Evolutionary conservation across 2,329 filamentous ascomycete species (phyloP), one percentile per base, ranked within the genome.

Genomic region (Moelleriella libera): DNA sequence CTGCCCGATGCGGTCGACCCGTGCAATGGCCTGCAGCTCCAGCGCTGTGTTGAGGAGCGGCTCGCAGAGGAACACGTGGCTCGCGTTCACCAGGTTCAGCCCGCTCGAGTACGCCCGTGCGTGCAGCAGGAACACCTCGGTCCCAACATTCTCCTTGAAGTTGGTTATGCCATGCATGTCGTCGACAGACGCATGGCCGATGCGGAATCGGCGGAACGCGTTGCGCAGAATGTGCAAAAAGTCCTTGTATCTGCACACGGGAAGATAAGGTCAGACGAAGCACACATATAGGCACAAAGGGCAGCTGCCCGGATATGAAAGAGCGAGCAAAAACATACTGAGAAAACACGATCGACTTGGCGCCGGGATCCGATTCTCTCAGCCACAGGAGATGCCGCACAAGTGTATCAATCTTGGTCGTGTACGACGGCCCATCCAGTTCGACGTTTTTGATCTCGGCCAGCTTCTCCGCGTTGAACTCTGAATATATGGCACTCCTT

Each of bases 1-100:
- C 64, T 97, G 92, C 0, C 92, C 92, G 52, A 98, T 98, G 37
- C 92, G 80, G 60, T 98, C 88, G 1, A 98, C 89, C 48, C 92
- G 83, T 1, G 90, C 89, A 58, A 97, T 94, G 11, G 89, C 90
- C 63, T 98, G 92, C 8, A 97, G 73, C 63, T 97, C 92, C 12
- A 98, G 79, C 0, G 89, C 88, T 0, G 90, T 90, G 59, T 97
- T 95, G 55, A 97, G 80, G 4, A 97, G 70, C 2, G 92, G 92
- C 60, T 98, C 92, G 61, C 88, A 95, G 5, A 98, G 75, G 59
- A 97, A 94, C 1, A 97, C 88, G 59, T 97, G 88, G 44, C 81
- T 95, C 5, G 90, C 92, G 57, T 94, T 90, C 53, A 95, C 84
- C 0, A 98, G 75, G 51, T 94, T 97, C 31, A 98, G 71, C 0